Percentiles rank a stretch among this genome's conserved stretches.
Evolutionary conservation across 768 basidiomycete genomes (phyloP).

Genomic region (Amanita rimosa): DNA sequence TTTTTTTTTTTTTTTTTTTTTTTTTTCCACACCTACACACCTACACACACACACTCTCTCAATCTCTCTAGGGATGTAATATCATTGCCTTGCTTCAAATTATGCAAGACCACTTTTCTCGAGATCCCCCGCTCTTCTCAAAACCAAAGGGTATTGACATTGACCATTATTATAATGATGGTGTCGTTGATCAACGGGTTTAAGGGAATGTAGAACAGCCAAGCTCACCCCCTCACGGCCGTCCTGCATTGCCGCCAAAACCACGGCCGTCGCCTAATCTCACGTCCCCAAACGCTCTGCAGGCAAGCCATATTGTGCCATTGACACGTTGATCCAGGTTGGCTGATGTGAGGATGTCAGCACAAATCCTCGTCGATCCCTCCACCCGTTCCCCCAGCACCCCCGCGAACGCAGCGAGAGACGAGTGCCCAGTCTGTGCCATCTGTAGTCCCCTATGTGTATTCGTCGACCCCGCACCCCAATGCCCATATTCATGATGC

Average conservation of each 20-base stretch:
- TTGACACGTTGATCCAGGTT: too few relatives aligned
- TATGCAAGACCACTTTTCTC: constrained; percentile 76
- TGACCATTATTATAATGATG: constrained; percentile 7
- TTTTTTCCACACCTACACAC: too few relatives aligned
- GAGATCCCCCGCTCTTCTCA: constrained; percentile 82
- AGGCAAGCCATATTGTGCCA: constrained; percentile 2
- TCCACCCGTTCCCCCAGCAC: constrained; percentile 8
- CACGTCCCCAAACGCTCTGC: background rate
- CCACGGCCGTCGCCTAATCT: constrained; percentile 13
- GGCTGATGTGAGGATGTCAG: constrained; percentile 6
- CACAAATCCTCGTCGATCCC: constrained; percentile 1
- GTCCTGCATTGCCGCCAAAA: constrained; percentile 23
- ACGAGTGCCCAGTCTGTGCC: background rate
- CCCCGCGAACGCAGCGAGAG: constrained; percentile 6
- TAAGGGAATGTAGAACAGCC: constrained; percentile 19
- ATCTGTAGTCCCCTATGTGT: background rate
- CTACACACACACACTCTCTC: too few relatives aligned
- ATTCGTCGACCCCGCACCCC: background rate
- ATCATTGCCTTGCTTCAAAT: constrained; percentile 64
- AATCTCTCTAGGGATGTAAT: constrained; percentile 48
- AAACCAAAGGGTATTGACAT: constrained; percentile 39
- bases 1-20: too few relatives aligned
- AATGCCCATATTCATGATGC: background rate
- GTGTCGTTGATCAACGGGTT: constrained; percentile 6
- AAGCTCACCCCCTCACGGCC: constrained; percentile 18